Percentiles rank a stretch among this genome's conserved stretches.
Conservation (phyloP, 140 eudicot species). For the Oenanthe javanica region DNA sequence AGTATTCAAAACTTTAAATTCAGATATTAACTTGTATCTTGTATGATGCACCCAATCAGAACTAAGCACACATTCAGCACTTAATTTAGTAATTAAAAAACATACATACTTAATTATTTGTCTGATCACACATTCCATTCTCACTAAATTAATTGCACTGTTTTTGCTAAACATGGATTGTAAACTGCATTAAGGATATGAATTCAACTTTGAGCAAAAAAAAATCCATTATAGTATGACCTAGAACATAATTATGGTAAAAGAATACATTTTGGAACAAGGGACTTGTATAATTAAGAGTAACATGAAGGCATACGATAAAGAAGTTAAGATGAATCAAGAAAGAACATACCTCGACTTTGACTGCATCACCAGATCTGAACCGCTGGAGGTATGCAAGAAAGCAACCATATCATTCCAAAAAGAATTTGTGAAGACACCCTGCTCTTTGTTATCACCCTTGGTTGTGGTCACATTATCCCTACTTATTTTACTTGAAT, state of each 20-base stretch:
- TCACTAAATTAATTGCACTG: neutral
- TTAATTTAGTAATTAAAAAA: neutral
- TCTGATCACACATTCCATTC: neutral
- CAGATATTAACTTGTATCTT: neutral
- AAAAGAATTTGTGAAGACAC: conserved; percentile 46
- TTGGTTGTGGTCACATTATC: conserved; percentile 12
- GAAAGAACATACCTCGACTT: conserved; percentile 55
- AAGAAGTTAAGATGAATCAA: conserved; percentile 4
- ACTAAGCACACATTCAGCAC: neutral
- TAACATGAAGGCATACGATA: conserved; percentile 4
- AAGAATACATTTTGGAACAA: neutral
- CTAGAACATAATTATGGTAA: neutral
- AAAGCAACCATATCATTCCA: conserved; percentile 65
- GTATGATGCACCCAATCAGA: neutral
- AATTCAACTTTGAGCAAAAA: neutral
- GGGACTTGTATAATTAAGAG: neutral
- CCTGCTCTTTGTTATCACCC: conserved; percentile 20
- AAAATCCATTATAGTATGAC: neutral
- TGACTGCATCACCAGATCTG: conserved; percentile 36
- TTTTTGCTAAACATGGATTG: neutral
- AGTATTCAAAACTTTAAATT: neutral
- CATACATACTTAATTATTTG: neutral
- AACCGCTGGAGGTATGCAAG: conserved; percentile 41
- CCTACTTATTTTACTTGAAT: conserved; percentile 19
- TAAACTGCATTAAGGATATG: neutral